Evolutionary conservation across 495 filamentous ascomycete genomes (phyloP), one percentile per base, ranked within the genome.

Genomic region (Neurospora sp.): DNA sequence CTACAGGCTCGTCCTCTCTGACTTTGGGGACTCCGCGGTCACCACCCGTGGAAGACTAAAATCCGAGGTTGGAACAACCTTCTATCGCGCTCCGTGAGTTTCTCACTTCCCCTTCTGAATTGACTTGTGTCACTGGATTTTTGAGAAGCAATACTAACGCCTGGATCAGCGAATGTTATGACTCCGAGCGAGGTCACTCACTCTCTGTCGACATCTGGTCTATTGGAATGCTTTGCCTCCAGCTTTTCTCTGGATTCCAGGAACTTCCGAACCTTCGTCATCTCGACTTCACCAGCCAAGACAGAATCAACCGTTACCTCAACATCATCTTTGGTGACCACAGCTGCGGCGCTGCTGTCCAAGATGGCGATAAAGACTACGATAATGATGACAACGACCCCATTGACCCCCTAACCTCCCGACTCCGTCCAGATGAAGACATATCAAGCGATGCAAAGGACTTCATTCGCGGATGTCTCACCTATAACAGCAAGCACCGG

Each of bases 391-490:
- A 61, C 4, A 14, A 0, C 31, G 27, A 35, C 6, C 53, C 7
- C 53, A 35, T 31, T 8, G 27, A 65, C 31, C 14, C 53, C 4
- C 27, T 35, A 65, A 31, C 53, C 12, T 65, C 53, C 53, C 53
- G 27, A 1, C 9, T 77, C 8, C 7, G 40, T 84, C 94, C 90
- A 84, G 94, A 91, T 89, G 88, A 89, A 70, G 86, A 87, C 45
- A 90, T 97, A 53, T 93, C 91, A 5, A 80, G 86, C 38, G 82
- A 76, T 69, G 93, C 91, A 3, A 86, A 91, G 71, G 85, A 91
- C 45, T 97, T 97, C 83, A 93, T 97, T 81, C 76, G 80, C 31
- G 71, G 75, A 69, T 98, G 95, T 75, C 85, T 97, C 6, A 93
- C 90, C 16, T 89, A 93, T 78, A 90, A 95, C 74, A 90, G 91